Evolutionary conservation across 1,284 basidiomycete species (phyloP), one percentile per base, ranked within the genome.

Genomic region (Boletus sp.): DNA sequence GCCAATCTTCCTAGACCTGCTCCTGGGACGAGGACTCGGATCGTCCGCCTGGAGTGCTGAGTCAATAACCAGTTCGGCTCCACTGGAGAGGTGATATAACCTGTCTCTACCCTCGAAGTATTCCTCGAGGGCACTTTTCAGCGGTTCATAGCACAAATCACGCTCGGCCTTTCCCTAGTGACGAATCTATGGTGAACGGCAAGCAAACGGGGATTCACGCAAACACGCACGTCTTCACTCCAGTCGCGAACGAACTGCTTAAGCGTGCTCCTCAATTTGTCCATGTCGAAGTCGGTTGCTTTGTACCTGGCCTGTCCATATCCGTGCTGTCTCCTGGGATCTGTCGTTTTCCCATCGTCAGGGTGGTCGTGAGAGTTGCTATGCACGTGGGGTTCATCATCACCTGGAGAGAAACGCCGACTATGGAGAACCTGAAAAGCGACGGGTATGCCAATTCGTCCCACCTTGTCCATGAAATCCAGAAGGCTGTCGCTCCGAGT

Each of bases 211-310:
- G 19, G n/a, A n/a, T 50, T 27, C n/a, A 23, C 14, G 12, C 14
- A 47, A 29, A 40, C 19, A 58, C 65, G n/a, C 46, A 87, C 88
- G 72, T 91, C 83, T 54, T 73, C 76, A 48, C 87, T 88, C 93
- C 93, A 96, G 60, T 95, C 93, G 12, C 92, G 78, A 8, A 93
- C 92, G 46, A 94, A 85, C 57, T 94, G 91, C 60, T 94, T 91
- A 33, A 96, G 68, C 0, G 91, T 94, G 60, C 89, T 92, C 49
- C 91, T 73, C 22, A 96, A 72, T 61, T 94, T 94, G 66, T 95
- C 87, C 81, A 88, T 84, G 58, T 89, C 85, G 55, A 77, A 77
- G 27, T 88, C 84, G 2, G 76, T 81, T 2, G 81, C 77, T 50
- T 72, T 75, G 55, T 78, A 77, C 41, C 45, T 57, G 4, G 30